Base-by-base conservation (phyloP, 495 filamentous ascomycete genomes). In the Bryoglossum gracile region DNA sequence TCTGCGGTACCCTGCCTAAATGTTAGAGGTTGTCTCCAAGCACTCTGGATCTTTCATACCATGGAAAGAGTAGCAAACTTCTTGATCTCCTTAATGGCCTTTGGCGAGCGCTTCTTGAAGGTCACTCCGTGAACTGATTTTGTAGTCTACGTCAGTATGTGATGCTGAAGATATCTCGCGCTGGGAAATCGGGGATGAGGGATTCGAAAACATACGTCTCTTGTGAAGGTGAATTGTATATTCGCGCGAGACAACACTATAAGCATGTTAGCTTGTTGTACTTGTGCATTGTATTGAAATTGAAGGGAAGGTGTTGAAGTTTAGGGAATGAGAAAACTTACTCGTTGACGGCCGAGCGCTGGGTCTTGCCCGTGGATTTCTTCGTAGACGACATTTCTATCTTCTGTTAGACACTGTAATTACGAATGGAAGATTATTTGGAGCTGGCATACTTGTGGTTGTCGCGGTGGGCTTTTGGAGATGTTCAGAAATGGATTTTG, bases 141-240 rank as follows among this genome's bases (percentile, higher is more conserved):
- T 97, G 71, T 53, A 13, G 50, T 59, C 46, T n/a, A n/a, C n/a
- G n/a, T n/a, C n/a, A n/a, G n/a, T n/a, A n/a, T n/a, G n/a, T n/a
- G n/a, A n/a, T n/a, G 58, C 47, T 44, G 57, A 33, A 43, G 26
- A 47, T 50, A 40, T 34, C 22, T 44, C 26, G 11, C n/a, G n/a
- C n/a, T n/a, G n/a, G n/a, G n/a, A n/a, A n/a, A n/a, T n/a, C n/a
- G n/a, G n/a, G n/a, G n/a, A n/a, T n/a, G n/a, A n/a, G n/a, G n/a
- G 37, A 51, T 62, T 70, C 64, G n/a, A n/a, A n/a, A 70, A 87
- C 87, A 70, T 94, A 97, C 92, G n/a, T 71, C 90, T 83, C 83
- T 94, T 97, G 85, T 99, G 92, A 56, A 99, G 74, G 81, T 99
- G 91, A 79, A 99, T 99, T 69, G 92, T 99, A 82, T 97, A 99